Conservation (phyloP, 768 basidiomycete genomes). For the Tulasnella sp. region DNA sequence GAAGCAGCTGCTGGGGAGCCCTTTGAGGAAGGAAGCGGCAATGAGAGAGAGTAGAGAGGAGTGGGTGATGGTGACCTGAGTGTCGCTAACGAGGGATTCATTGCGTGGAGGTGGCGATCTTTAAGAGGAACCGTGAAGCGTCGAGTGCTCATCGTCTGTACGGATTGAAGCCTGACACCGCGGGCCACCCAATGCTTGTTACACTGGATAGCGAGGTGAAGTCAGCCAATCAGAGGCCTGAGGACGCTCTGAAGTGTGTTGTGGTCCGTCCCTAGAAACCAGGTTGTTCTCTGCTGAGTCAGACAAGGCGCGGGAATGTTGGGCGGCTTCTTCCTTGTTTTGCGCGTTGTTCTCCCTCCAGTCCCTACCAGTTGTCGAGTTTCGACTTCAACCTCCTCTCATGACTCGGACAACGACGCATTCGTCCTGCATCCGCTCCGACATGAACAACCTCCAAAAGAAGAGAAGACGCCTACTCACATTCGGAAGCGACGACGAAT, state of each 20-base stretch:
- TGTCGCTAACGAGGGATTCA: background rate
- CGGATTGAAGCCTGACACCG: background rate
- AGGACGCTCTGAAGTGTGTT: background rate
- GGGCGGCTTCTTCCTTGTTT: background rate
- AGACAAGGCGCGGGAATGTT: background rate
- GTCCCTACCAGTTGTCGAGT: background rate
- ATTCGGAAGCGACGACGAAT: conserved; percentile 1
- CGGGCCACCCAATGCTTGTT: background rate
- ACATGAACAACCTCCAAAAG: background rate
- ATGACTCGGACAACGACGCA: background rate
- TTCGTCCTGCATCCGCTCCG: background rate
- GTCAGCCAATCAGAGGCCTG: background rate
- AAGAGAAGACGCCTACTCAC: background rate
- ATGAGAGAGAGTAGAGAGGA: background rate
- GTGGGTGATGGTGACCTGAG: background rate
- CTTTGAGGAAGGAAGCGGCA: background rate
- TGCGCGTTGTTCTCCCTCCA: background rate
- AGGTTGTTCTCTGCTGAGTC: background rate
- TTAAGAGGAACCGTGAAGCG: background rate
- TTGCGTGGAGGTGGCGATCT: background rate
- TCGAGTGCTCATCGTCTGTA: background rate
- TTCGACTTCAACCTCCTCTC: background rate
- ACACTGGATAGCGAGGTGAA: background rate
- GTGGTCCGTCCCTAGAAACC: background rate
- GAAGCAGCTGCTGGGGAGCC: background rate